A percentile compares a stretch with the other conserved stretches of the same genome.
Evolutionary conservation across 2,329 filamentous ascomycete species (phyloP).

Genomic region (Botryotinia narcissicola): DNA sequence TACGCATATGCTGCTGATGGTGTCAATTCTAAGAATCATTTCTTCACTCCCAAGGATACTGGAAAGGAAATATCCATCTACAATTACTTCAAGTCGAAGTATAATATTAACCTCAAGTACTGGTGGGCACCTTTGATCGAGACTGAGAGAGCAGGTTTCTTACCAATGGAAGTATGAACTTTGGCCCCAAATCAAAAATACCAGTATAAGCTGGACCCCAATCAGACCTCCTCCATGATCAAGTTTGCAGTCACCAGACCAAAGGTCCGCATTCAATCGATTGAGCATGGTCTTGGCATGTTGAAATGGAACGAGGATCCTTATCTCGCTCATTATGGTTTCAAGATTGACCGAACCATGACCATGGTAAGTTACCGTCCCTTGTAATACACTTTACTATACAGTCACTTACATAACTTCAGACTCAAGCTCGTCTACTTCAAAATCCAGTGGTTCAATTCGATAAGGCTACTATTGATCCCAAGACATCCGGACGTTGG

Average conservation of each 20-base stretch:
- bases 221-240: constrained; percentile 78
- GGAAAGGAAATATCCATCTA: constrained; percentile 42
- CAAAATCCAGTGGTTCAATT: constrained; percentile 70
- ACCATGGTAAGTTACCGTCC: constrained; percentile 44
- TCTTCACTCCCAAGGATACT: constrained; percentile 53
- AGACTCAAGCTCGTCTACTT: constrained; percentile 68
- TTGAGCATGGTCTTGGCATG: constrained; percentile 64
- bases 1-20: constrained; percentile 46
- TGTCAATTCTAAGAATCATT: constrained; percentile 50
- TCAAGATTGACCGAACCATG: constrained; percentile 65
- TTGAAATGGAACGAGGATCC: constrained; percentile 68
- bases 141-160: constrained; percentile 52
- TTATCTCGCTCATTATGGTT: constrained; percentile 69
- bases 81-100: constrained; percentile 57
- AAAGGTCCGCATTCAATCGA: constrained; percentile 61
- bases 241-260: constrained; percentile 85
- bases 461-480: constrained; percentile 48
- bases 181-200: constrained; percentile 58
- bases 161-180: constrained; percentile 61
- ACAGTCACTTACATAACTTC: constrained; percentile 22
- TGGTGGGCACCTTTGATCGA: constrained; percentile 56
- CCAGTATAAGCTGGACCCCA: constrained; percentile 57
- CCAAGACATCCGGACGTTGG: constrained; percentile 74
- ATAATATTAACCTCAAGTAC: constrained; percentile 49
- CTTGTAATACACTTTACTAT: background rate